phyloP scores from a whole-genome alignment of 2,329 filamentous ascomycete genomes.

The Xylariaceae sp. region DNA sequence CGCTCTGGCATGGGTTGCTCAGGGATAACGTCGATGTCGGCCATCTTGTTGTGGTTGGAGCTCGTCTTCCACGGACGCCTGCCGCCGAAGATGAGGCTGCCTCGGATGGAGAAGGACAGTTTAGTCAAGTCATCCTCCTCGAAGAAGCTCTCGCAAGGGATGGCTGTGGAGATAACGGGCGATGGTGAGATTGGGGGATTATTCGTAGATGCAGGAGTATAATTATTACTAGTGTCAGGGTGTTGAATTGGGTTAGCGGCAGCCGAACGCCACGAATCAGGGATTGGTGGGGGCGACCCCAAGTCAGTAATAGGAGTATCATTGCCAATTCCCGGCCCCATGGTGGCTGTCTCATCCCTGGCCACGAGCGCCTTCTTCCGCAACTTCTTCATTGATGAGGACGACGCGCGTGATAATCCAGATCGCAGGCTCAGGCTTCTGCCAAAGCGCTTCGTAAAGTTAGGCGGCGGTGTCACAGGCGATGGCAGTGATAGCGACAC shows the following conservation, averaged over 20 bases:
- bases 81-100: constrained; percentile 58
- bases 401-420: constrained; percentile 17
- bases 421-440: constrained; percentile 28
- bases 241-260: constrained; percentile 16
- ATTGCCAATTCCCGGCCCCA: neutral
- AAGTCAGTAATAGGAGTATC: neutral
- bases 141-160: constrained; percentile 53
- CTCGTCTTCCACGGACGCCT: constrained; percentile 33
- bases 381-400: constrained; percentile 23
- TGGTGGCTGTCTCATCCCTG: constrained; percentile 1
- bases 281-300: constrained; percentile 12
- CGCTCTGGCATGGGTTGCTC: constrained; percentile 10
- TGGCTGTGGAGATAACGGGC: constrained; percentile 50
- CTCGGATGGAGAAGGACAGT: constrained; percentile 59
- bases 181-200: constrained; percentile 37
- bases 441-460: constrained; percentile 27
- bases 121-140: constrained; percentile 55
- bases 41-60: constrained; percentile 21
- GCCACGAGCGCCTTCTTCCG: constrained; percentile 23
- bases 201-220: neutral
- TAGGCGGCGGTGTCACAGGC: constrained; percentile 27
- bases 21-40: constrained; percentile 21
- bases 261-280: constrained; percentile 12
- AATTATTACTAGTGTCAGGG: constrained; percentile 1
- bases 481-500: constrained; percentile 19